Evolutionary conservation across 805 yeast species (phyloP), one percentile per base, ranked within the genome.

Genomic region (Candida silvatica): DNA sequence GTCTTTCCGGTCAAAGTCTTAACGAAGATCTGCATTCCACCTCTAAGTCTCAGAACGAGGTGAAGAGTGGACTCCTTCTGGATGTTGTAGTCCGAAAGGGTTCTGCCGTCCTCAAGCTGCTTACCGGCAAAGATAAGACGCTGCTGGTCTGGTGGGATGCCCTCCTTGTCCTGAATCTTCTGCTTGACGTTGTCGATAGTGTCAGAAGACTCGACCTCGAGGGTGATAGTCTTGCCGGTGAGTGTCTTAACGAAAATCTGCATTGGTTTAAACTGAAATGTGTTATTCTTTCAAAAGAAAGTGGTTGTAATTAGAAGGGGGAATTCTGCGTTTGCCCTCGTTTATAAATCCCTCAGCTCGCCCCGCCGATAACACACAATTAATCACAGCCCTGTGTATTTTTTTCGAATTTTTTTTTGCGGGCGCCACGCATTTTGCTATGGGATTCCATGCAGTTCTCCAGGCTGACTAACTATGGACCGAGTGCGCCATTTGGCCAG

Each of bases 101-200:
- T 88, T 77, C 97, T 85, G 60, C 96, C 97, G 38, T 64, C 69
- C 47, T 65, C 69, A 41, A 64, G 54, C 44, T 65, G 69, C 52
- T 64, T 64, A 60, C 69, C 69, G 24, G 69, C 71, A 32, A 64
- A 64, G 38, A 64, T 64, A 46, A 62, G 52, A 56, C 68, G 54
- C 44, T 58, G 67, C 43, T 65, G 68, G 52, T 62, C 68, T 27
- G 67, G 68, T 37, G 69, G 67, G 37, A 58, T 62, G 41, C 68
- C 69, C 39, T 60, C 64, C 54, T 61, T 61, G 47, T 61, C 65
- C 42, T 64, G 67, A 34, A 63, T 62, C 52, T 64, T 62, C 25
- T 64, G 53, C 56, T 63, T 64, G 70, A 88, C 96, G 58, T 85
- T 86, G 76, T 87, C 96, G 61, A 90, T 86, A 46, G 96, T 86